Conservation (phyloP, 768 basidiomycete genomes). For the Dendrothele bispora region DNA sequence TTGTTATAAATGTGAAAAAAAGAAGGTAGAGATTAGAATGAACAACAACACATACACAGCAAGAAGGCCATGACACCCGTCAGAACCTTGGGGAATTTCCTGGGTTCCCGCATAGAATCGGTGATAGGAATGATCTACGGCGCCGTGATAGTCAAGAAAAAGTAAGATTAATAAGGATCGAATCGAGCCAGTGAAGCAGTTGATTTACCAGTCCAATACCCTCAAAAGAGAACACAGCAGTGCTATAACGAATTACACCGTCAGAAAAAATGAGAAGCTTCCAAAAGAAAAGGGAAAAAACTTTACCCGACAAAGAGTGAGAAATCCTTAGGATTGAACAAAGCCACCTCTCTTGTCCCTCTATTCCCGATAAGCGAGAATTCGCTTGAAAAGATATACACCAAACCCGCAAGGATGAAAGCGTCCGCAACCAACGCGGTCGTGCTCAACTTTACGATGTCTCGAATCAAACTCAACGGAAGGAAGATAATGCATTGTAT, state of each 20-base stretch:
- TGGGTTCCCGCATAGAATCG: constrained; percentile 94
- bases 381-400: constrained; percentile 91
- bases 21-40: not conserved
- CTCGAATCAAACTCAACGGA: constrained; percentile 85
- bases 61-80: constrained; percentile 92
- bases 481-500: constrained; percentile 85
- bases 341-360: constrained; percentile 76
- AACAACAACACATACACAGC: constrained; percentile 56
- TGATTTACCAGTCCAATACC: constrained; percentile 79
- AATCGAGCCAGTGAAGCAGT: not conserved
- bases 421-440: constrained; percentile 92
- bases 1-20: constrained; percentile 1
- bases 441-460: constrained; percentile 91
- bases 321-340: constrained; percentile 91
- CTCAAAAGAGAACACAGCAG: constrained; percentile 98
- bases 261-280: constrained; percentile 5
- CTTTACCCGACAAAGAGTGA: constrained; percentile 88
- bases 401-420: constrained; percentile 86
- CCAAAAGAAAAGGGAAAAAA: not conserved
- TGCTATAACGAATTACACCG: constrained; percentile 52
- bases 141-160: too few species aligned
- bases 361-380: constrained; percentile 58
- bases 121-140: constrained; percentile 87
- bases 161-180: too few species aligned
- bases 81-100: constrained; percentile 85